These are phyloP conservation scores for Epichloe coenophiala DNA, from an alignment of 2,329 filamentous ascomycete genomes.

Conservation along the genomic window DNA sequence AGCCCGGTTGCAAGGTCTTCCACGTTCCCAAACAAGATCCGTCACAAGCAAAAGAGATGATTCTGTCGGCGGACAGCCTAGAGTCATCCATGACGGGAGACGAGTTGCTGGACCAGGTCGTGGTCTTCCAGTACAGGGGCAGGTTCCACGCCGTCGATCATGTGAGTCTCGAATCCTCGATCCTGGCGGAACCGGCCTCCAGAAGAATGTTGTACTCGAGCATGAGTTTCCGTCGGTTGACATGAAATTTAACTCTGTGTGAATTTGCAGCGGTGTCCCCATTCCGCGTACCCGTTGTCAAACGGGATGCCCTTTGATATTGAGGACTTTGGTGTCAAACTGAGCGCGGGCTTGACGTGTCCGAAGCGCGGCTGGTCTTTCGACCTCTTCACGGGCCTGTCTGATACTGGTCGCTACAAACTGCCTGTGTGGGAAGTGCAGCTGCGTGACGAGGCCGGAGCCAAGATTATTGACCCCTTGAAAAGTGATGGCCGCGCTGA, in stretches of 20 bases:
- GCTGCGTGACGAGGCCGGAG: constrained; percentile 20
- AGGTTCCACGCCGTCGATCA: constrained; percentile 57
- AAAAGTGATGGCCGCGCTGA: background rate
- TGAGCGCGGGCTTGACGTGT: constrained; percentile 51
- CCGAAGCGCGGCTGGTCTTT: constrained; percentile 62
- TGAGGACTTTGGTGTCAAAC: constrained; percentile 53
- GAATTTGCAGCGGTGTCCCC: constrained; percentile 44
- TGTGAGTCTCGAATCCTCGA: constrained; percentile 28
- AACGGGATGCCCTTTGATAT: constrained; percentile 53
- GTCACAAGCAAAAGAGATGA: constrained; percentile 18
- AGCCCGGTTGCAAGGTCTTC: constrained; percentile 46
- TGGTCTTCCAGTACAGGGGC: constrained; percentile 50
- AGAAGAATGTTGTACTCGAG: background rate
- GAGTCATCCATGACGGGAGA: background rate
- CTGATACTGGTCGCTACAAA: constrained; percentile 48
- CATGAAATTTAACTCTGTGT: too few species aligned
- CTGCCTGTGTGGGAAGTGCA: constrained; percentile 53
- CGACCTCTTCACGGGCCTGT: constrained; percentile 48
- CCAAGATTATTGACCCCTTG: constrained; percentile 4
- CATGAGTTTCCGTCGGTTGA: too few species aligned
- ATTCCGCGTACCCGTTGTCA: constrained; percentile 52
- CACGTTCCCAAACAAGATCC: constrained; percentile 30
- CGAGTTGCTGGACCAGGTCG: constrained; percentile 43
- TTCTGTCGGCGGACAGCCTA: constrained; percentile 11
- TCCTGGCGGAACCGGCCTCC: background rate